phyloP scores from a whole-genome alignment of 129 eudicot genomes.

The Saussurea involucrata region DNA sequence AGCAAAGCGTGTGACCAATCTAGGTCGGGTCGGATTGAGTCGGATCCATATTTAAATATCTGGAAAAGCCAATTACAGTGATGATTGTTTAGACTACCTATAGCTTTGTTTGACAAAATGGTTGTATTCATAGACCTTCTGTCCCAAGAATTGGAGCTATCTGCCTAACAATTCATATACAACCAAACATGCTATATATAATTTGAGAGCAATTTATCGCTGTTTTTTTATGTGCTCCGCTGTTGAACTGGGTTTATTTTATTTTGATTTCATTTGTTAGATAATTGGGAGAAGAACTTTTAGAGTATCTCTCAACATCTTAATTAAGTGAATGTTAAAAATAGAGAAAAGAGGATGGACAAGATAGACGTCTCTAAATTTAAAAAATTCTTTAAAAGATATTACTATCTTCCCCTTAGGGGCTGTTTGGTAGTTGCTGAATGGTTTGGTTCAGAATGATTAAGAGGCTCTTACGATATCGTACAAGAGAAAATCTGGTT shows the following conservation, averaged over 20 bases:
- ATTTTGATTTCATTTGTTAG: not conserved
- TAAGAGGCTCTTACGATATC: no score
- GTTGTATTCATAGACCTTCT: conserved; percentile 26
- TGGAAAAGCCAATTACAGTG: not conserved
- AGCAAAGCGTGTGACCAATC: not conserved
- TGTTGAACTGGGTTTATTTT: not conserved
- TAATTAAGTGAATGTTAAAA: no score
- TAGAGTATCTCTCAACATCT: no score
- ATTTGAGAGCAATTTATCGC: not conserved
- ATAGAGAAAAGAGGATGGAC: no score
- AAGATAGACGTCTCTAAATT: no score
- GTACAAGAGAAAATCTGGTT: no score
- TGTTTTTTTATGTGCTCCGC: not conserved
- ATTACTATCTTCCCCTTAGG: no score
- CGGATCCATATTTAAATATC: not conserved
- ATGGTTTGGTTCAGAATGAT: no score
- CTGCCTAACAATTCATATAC: conserved; percentile 19
- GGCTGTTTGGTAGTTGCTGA: no score
- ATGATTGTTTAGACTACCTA: conserved; percentile 1
- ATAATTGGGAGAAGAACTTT: no score
- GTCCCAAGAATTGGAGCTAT: conserved; percentile 31
- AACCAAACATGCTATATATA: not conserved
- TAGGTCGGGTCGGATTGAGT: not conserved
- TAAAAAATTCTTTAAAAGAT: no score
- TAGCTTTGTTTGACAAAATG: conserved; percentile 27